phyloP scores from a whole-genome alignment of 192 early-diverging fungal genomes.

The Entomortierella parvispora region DNA sequence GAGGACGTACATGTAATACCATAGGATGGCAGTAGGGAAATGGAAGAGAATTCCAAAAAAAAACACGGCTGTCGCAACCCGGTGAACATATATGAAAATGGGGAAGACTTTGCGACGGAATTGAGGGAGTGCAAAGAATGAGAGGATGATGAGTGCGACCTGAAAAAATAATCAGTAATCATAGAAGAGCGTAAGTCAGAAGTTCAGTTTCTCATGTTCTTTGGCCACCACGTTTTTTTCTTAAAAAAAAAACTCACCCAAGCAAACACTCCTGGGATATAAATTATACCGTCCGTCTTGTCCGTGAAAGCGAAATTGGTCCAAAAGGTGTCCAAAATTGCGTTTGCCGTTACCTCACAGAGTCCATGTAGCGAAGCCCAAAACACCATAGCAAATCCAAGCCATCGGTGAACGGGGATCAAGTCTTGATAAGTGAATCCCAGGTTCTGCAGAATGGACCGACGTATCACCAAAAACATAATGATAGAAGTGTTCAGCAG shows the following conservation, averaged over 20 bases:
- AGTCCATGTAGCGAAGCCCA: constrained; percentile 1
- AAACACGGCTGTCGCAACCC: not conserved
- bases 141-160: not conserved
- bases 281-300: too few species aligned
- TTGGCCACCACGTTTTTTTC: not conserved
- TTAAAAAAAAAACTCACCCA: not conserved
- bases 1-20: constrained; percentile 1
- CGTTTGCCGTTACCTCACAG: too few species aligned
- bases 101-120: constrained; percentile 8
- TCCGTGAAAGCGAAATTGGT: too few species aligned
- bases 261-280: not conserved
- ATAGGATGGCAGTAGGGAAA: constrained; percentile 2
- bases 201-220: not conserved
- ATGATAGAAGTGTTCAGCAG: constrained; percentile 10
- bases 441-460: constrained; percentile 14
- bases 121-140: constrained; percentile 1
- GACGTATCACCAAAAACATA: constrained; percentile 13
- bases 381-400: constrained; percentile 7
- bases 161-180: not conserved
- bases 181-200: not conserved
- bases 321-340: too few species aligned
- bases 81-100: constrained; percentile 4
- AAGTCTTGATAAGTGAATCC: constrained; percentile 23
- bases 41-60: constrained; percentile 5
- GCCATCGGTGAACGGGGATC: constrained; percentile 11